Evolutionary conservation across 768 basidiomycete species (phyloP).

Genomic region (Lactarius indigo): DNA sequence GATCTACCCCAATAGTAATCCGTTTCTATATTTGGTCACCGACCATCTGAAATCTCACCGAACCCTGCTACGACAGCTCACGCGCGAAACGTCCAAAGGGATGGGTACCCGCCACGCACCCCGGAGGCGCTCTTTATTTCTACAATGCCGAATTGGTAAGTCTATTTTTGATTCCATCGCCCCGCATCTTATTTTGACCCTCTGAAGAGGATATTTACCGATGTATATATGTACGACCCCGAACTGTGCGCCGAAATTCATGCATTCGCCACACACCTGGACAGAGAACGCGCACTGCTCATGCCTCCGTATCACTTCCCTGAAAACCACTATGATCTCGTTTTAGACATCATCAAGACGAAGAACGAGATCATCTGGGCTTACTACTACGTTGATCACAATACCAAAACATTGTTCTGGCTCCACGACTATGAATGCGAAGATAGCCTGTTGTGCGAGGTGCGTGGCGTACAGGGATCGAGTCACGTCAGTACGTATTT

Average conservation of each 20-base stretch:
- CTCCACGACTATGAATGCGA: background rate
- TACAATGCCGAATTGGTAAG: slow-evolving; percentile 6
- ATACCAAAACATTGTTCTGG: slow-evolving; percentile 11
- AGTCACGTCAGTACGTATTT: slow-evolving; percentile 12
- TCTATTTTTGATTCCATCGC: background rate
- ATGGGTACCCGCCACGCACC: slow-evolving; percentile 4
- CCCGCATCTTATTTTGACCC: background rate
- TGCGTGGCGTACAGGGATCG: background rate
- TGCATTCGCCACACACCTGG: background rate
- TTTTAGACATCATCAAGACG: slow-evolving; percentile 9
- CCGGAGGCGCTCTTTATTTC: slow-evolving; percentile 18
- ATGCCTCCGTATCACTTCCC: background rate
- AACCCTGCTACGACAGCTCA: background rate
- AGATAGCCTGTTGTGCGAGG: background rate
- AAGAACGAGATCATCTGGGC: background rate
- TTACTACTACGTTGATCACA: slow-evolving; percentile 19
- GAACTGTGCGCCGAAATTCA: background rate
- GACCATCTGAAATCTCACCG: background rate
- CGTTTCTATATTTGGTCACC: background rate
- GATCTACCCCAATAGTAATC: slow-evolving; percentile 2
- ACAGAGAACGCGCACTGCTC: background rate
- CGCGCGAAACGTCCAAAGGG: background rate
- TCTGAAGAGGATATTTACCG: slow-evolving; percentile 13
- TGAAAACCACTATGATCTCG: background rate
- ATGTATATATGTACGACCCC: slow-evolving; percentile 19